Conservation (phyloP, 192 early-diverging fungal genomes). For the Cladochytrium replicatum region DNA sequence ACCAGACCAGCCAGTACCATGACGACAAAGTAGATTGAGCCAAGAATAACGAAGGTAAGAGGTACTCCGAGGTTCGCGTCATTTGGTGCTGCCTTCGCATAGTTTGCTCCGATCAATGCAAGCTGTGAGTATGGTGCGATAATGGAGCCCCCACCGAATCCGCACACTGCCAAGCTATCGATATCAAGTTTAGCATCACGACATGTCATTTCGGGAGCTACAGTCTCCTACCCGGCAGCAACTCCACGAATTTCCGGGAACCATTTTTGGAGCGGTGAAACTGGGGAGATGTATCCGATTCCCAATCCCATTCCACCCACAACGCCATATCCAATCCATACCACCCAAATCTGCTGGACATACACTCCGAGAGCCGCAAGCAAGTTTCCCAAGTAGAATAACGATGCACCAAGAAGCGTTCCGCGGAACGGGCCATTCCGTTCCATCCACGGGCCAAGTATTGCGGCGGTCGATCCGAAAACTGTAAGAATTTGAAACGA, state of each 20-base stretch:
- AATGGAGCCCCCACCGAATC: constrained; percentile 65
- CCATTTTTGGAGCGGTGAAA: constrained; percentile 69
- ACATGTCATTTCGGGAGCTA: too few relatives aligned
- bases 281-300: constrained; percentile 64
- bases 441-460: constrained; percentile 72
- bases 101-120: constrained; percentile 32
- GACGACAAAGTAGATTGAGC: constrained; percentile 47
- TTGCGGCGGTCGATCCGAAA: constrained; percentile 61
- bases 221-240: too few relatives aligned
- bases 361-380: constrained; percentile 50
- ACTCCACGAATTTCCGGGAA: constrained; percentile 65
- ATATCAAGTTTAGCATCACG: background rate
- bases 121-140: constrained; percentile 56
- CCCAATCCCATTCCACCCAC: constrained; percentile 62
- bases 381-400: constrained; percentile 64
- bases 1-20: constrained; percentile 29
- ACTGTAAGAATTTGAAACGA: constrained; percentile 21
- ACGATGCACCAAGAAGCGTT: constrained; percentile 44
- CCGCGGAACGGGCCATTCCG: constrained; percentile 60
- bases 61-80: constrained; percentile 39
- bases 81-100: constrained; percentile 9
- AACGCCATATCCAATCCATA: constrained; percentile 66
- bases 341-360: constrained; percentile 17
- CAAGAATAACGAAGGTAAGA: constrained; percentile 53
- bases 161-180: constrained; percentile 66